Evolutionary conservation across 2,329 filamentous ascomycete genomes (phyloP).

Genomic region (Fusarium nanum): DNA sequence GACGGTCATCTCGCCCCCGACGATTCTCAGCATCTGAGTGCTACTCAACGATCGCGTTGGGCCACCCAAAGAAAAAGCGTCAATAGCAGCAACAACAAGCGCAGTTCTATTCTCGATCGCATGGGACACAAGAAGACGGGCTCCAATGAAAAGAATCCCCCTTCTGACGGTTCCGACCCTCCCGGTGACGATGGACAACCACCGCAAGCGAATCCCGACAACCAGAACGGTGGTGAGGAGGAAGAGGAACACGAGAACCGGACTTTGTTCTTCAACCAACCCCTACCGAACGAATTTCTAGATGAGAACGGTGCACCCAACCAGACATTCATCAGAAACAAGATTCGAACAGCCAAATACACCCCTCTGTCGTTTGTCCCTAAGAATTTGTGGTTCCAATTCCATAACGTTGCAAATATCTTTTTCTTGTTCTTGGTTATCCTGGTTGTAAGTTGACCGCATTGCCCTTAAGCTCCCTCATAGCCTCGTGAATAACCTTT

Average conservation of each 20-base stretch:
- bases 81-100: slow-evolving; percentile 80
- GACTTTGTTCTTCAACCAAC: slow-evolving; percentile 85
- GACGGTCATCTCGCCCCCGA: slow-evolving; percentile 45
- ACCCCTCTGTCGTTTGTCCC: slow-evolving; percentile 94
- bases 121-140: slow-evolving; percentile 71
- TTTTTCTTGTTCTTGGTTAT: slow-evolving; percentile 99
- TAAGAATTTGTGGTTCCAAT: slow-evolving; percentile 97
- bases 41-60: slow-evolving; percentile 88
- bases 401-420: slow-evolving; percentile 98
- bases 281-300: slow-evolving; percentile 77
- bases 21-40: slow-evolving; percentile 26
- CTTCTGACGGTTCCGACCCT: slow-evolving; percentile 48
- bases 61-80: slow-evolving; percentile 89
- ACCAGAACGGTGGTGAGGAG: slow-evolving; percentile 51
- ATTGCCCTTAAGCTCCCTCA: background rate
- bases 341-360: slow-evolving; percentile 98
- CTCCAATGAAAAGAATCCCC: slow-evolving; percentile 76
- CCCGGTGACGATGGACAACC: slow-evolving; percentile 41
- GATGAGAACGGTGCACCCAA: slow-evolving; percentile 84
- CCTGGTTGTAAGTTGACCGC: slow-evolving; percentile 76
- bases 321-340: slow-evolving; percentile 84
- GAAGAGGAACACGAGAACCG: slow-evolving; percentile 61
- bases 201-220: slow-evolving; percentile 48
- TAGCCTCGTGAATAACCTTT: slow-evolving; percentile 25
- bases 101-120: slow-evolving; percentile 83